Conservation (phyloP, 148 eudicot genomes). For the Amaranthus cruentus region DNA sequence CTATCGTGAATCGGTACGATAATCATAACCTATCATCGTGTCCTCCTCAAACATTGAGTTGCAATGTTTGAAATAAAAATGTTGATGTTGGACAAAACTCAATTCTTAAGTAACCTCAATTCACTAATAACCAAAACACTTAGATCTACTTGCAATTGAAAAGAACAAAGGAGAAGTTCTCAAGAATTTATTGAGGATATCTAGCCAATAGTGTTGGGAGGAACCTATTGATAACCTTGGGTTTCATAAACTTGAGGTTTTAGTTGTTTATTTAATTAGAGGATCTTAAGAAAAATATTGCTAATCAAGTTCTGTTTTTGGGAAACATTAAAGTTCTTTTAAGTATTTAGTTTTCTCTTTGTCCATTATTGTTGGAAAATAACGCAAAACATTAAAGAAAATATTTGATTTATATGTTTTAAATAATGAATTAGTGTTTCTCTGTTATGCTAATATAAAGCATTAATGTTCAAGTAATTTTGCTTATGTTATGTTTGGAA, state of each 20-base stretch:
- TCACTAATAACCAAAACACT: conserved; percentile 35
- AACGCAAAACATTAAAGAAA: too few species aligned
- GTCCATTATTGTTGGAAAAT: too few species aligned
- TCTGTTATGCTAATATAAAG: too few species aligned
- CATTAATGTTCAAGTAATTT: too few species aligned
- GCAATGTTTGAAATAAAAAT: not conserved
- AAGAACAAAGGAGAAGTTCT: conserved; percentile 34
- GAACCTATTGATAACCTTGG: conserved; percentile 43
- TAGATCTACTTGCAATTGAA: conserved; percentile 35
- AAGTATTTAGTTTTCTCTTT: too few species aligned
- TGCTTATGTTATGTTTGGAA: too few species aligned
- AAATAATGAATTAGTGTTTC: too few species aligned
- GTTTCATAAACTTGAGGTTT: conserved; percentile 34
- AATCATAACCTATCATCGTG: conserved; percentile 20
- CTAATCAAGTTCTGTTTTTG: conserved; percentile 26
- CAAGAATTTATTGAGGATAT: conserved; percentile 26
- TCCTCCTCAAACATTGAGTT: conserved; percentile 10
- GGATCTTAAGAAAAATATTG: conserved; percentile 43
- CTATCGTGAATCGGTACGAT: conserved; percentile 35
- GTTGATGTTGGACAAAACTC: not conserved
- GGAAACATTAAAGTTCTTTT: too few species aligned
- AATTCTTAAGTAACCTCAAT: conserved; percentile 31
- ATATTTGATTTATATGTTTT: too few species aligned
- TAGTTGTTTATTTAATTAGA: conserved; percentile 46
- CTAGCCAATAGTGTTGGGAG: conserved; percentile 50